Evolutionary conservation across 352 stramenopile genomes (phyloP), one percentile per base, ranked within the genome.

Genomic region (Pythium brachiatum): DNA sequence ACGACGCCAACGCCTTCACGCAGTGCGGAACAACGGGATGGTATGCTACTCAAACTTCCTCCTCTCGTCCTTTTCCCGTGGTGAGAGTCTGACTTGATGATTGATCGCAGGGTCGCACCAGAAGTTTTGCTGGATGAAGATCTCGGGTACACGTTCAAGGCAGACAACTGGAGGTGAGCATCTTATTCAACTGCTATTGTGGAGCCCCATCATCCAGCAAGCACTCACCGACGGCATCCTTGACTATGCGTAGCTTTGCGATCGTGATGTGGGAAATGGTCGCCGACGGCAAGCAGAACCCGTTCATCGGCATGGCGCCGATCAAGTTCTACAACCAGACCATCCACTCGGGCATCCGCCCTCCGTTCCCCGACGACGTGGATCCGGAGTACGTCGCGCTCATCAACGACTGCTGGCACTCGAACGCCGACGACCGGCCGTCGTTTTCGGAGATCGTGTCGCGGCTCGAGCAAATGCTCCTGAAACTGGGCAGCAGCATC

Each of bases 221-320:
- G 13, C 21, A 7, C 16, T 27, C 0, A 18, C 18, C 6, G n/a
- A 43, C 16, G 9, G 15, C 21, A 15, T 56, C 0, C 23, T 21
- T 47, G 8, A 25, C 7, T 46, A 34, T 27, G 38, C 29, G 32
- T 38, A 95, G 87, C 63, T 94, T 95, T 73, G 87, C 85, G 21
- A 88, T 95, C 57, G 87, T 95, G 20, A 95, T 95, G 87, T 95
- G 87, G 87, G 87, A 95, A 71, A 94, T 95, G 79, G 86, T 95
- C 41, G 87, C 87, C n/a, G 83, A 82, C 23, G 73, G 68, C 7
- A 57, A 86, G 44, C 80, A 90, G 51, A 95, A 95, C 56, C 85
- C 79, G 53, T 95, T 95, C 68, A 90, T 95, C 48, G 87, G 87
- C 38, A 95, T 95, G 87, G 87, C 87, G 7, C 87, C 87, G 12